Conservation (phyloP, 371 early-diverging fungal species). For the Mortierella polycephala region DNA sequence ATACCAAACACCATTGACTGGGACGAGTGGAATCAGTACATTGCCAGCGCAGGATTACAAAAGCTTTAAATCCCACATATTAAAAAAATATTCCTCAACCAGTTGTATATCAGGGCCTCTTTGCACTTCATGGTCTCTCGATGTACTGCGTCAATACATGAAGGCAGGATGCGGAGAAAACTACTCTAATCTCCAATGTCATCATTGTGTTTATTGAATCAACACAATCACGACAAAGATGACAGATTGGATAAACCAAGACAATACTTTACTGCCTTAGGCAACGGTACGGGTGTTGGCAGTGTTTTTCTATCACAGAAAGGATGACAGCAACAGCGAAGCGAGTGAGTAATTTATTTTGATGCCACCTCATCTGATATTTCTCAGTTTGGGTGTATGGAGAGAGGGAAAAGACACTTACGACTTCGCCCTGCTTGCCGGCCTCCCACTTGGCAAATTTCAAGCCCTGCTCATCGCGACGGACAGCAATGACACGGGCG, state of each 20-base stretch:
- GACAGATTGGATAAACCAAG: not conserved
- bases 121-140: not conserved
- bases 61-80: constrained; percentile 4
- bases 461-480: constrained; percentile 80
- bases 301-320: constrained; percentile 42
- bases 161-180: too few relatives aligned
- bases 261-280: constrained; percentile 1
- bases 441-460: constrained; percentile 85
- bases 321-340: not conserved
- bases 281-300: constrained; percentile 26
- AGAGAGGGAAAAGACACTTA: constrained; percentile 31
- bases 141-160: not conserved
- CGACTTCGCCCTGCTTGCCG: constrained; percentile 78
- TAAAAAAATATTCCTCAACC: not conserved
- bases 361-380: not conserved
- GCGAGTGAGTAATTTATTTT: not conserved
- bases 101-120: not conserved
- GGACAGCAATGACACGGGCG: constrained; percentile 70
- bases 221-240: not conserved
- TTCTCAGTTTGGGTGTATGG: not conserved
- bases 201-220: not conserved
- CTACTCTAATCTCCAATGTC: not conserved
- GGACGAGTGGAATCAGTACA: constrained; percentile 33
- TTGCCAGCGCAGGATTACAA: constrained; percentile 24
- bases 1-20: constrained; percentile 23